Evolutionary conservation across 495 filamentous ascomycete species (phyloP).

Genomic region (Neurospora sp.): DNA sequence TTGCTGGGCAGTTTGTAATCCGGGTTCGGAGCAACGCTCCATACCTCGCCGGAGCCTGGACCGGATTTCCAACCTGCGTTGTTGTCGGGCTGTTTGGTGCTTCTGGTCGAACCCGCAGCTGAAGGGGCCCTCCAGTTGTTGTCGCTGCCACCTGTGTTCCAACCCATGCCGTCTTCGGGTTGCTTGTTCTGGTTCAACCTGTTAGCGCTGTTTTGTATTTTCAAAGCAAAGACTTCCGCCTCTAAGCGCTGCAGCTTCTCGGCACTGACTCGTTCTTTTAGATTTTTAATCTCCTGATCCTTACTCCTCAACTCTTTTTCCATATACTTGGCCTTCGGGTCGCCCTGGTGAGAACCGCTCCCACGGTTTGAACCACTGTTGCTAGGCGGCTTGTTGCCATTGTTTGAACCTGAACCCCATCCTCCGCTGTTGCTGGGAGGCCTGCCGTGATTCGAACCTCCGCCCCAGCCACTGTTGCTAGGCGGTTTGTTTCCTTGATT

Average conservation of each 20-base stretch:
- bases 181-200: neutral
- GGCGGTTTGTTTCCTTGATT: too few relatives aligned
- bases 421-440: neutral
- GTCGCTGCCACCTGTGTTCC: neutral
- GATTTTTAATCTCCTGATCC: neutral
- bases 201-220: neutral
- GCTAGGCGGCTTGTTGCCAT: neutral
- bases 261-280: neutral
- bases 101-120: neutral
- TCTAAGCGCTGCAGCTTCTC: neutral
- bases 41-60: neutral
- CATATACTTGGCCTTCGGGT: neutral
- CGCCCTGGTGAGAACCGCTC: neutral
- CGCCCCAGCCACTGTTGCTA: neutral
- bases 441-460: neutral
- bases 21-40: neutral
- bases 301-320: neutral
- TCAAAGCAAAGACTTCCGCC: neutral
- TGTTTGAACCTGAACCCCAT: neutral
- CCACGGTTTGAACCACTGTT: neutral
- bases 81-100: neutral
- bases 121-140: neutral
- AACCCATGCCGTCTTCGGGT: neutral
- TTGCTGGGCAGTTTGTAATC: neutral
- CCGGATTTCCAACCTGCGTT: neutral